Conservation (phyloP, 805 yeast genomes). For the Vanderwaltozyma yarrowii region DNA sequence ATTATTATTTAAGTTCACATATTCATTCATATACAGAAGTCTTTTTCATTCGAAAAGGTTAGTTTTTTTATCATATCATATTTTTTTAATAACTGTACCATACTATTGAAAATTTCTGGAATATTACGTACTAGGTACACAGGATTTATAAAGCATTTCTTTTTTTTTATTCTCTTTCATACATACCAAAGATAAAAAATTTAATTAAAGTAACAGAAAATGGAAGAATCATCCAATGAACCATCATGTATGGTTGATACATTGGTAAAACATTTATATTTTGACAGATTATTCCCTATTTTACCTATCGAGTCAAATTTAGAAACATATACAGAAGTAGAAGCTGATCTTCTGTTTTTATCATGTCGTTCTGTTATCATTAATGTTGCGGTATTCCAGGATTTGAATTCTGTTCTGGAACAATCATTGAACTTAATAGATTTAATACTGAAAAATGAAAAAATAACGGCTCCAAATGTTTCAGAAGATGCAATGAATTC, state of each 20-base stretch:
- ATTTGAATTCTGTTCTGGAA: slow-evolving; percentile 11
- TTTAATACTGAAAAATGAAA: slow-evolving; percentile 10
- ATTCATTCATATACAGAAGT: no score
- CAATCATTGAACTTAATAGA: slow-evolving; percentile 12
- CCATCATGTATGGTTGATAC: background rate
- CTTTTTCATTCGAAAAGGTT: no score
- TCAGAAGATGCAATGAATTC: slow-evolving; percentile 15
- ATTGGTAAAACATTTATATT: slow-evolving; percentile 54
- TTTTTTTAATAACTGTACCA: no score
- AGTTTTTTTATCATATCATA: no score
- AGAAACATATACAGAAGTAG: slow-evolving; percentile 16
- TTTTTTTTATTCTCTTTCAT: no score
- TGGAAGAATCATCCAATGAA: slow-evolving; percentile 48
- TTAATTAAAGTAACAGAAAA: slow-evolving; percentile 39
- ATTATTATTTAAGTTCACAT: no score
- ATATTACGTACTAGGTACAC: no score
- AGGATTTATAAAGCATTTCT: no score
- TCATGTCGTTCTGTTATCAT: slow-evolving; percentile 19
- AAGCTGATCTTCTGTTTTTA: slow-evolving; percentile 12
- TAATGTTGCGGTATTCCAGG: slow-evolving; percentile 17
- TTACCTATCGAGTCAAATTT: slow-evolving; percentile 18
- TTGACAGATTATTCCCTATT: slow-evolving; percentile 18
- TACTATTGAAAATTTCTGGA: no score
- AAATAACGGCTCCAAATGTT: slow-evolving; percentile 7
- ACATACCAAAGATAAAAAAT: no score